These are phyloP conservation scores for Saitozyma podzolica DNA, from an alignment of 768 basidiomycete species.

Conservation along the genomic window DNA sequence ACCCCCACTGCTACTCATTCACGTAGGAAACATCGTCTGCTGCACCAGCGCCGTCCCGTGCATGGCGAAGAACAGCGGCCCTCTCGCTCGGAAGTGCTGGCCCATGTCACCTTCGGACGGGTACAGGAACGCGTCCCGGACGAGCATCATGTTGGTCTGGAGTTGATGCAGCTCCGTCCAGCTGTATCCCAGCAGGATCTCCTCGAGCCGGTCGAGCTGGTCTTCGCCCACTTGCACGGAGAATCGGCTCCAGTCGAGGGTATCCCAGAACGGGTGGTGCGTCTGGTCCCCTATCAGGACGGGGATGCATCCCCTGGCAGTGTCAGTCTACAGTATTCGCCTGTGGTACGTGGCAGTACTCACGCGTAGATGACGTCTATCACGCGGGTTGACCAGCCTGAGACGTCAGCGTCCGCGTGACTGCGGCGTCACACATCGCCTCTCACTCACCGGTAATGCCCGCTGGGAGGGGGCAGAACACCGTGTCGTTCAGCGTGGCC, in stretches of 20 bases:
- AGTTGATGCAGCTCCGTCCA: constrained; percentile 37
- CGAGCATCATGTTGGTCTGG: constrained; percentile 51
- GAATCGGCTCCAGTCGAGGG: constrained; percentile 52
- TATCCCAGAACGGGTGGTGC: constrained; percentile 51
- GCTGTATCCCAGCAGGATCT: constrained; percentile 43
- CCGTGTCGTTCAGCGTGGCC: constrained; percentile 28
- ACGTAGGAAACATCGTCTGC: neutral
- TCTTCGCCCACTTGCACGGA: constrained; percentile 47
- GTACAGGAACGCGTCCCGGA: constrained; percentile 52
- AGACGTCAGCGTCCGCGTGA: no score
- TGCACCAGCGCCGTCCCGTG: constrained; percentile 42
- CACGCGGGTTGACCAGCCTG: constrained; percentile 46
- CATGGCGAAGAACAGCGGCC: constrained; percentile 50
- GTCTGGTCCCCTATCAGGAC: constrained; percentile 52
- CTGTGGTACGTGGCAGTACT: neutral
- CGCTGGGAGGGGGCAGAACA: constrained; percentile 38
- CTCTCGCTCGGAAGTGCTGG: constrained; percentile 39
- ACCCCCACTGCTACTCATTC: no score
- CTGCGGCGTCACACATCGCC: no score
- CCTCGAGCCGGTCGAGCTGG: constrained; percentile 48
- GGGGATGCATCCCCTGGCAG: constrained; percentile 50
- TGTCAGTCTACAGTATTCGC: neutral
- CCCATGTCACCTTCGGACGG: constrained; percentile 38
- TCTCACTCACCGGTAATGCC: constrained; percentile 25
- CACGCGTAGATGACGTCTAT: constrained; percentile 52